phyloP scores from a whole-genome alignment of 2,329 filamentous ascomycete genomes.

The Venturia aucupariae region DNA sequence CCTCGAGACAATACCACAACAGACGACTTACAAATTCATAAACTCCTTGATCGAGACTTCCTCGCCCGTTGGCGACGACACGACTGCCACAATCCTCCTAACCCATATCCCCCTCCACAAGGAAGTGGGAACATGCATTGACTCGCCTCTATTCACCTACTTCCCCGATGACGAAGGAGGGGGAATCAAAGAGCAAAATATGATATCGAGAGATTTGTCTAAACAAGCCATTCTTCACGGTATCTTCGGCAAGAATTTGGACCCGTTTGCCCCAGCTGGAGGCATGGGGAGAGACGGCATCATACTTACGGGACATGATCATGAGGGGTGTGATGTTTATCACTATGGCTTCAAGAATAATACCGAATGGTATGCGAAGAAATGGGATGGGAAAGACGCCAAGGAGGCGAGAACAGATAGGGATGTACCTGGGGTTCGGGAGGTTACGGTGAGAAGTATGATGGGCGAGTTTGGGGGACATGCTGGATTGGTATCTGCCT shows the following conservation, averaged over 20 bases:
- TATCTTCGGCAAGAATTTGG: conserved; percentile 67
- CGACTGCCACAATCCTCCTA: conserved; percentile 71
- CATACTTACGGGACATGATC: conserved; percentile 88
- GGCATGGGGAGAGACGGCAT: conserved; percentile 66
- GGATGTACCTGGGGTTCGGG: conserved; percentile 57
- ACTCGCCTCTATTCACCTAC: conserved; percentile 75
- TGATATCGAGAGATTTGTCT: conserved; percentile 64
- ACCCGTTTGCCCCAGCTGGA: conserved; percentile 45
- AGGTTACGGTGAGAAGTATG: conserved; percentile 94
- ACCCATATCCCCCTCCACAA: conserved; percentile 93
- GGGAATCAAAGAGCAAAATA: conserved; percentile 86
- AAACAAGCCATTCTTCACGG: conserved; percentile 67
- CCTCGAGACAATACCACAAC: conserved; percentile 55
- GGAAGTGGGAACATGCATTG: conserved; percentile 68
- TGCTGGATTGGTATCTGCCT: conserved; percentile 75
- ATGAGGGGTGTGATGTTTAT: conserved; percentile 83
- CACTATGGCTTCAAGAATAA: conserved; percentile 44
- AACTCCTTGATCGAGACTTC: conserved; percentile 58
- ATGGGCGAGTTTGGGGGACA: conserved; percentile 97
- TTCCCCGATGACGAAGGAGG: conserved; percentile 53
- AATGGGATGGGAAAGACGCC: neutral
- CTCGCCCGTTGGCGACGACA: conserved; percentile 49
- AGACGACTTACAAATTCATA: conserved; percentile 68
- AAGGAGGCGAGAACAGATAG: conserved; percentile 14
- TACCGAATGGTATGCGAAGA: conserved; percentile 18